Percentiles rank a stretch among this genome's conserved stretches.
Conservation (phyloP, 371 early-diverging fungal genomes). For the Lichtheimia hyalospora region DNA sequence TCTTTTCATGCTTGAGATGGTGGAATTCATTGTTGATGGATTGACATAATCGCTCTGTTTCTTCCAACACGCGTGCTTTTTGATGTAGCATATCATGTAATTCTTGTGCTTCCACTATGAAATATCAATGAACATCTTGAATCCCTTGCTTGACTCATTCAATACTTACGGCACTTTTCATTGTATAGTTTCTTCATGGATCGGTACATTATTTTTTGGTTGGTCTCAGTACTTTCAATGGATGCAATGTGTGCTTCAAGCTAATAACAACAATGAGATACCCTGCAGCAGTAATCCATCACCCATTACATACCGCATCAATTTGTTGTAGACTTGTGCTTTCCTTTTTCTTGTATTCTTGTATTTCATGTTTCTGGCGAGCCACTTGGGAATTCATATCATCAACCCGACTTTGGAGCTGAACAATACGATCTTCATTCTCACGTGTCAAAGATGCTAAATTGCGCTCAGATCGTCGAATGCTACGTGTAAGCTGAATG, state of each 20-base stretch:
- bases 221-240: constrained; percentile 44
- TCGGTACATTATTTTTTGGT: constrained; percentile 49
- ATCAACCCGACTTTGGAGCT: constrained; percentile 48
- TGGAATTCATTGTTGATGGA: constrained; percentile 37
- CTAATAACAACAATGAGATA: constrained; percentile 17
- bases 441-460: constrained; percentile 52
- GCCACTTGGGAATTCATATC: constrained; percentile 50
- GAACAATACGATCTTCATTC: constrained; percentile 53
- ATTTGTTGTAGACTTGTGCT: constrained; percentile 53
- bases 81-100: constrained; percentile 41
- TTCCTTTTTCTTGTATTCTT: constrained; percentile 55
- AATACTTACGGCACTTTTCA: constrained; percentile 51
- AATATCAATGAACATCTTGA: too few relatives aligned
- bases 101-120: constrained; percentile 47
- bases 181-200: constrained; percentile 45
- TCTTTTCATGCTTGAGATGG: constrained; percentile 37
- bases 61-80: constrained; percentile 41
- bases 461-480: constrained; percentile 49
- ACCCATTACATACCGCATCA: constrained; percentile 31
- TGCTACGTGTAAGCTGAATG: constrained; percentile 41
- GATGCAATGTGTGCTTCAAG: constrained; percentile 47
- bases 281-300: too few relatives aligned
- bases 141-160: too few relatives aligned
- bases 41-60: constrained; percentile 30
- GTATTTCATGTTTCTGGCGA: constrained; percentile 46